phyloP scores from a whole-genome alignment of 192 early-diverging fungal species.

The Rhizophagus sp. region DNA sequence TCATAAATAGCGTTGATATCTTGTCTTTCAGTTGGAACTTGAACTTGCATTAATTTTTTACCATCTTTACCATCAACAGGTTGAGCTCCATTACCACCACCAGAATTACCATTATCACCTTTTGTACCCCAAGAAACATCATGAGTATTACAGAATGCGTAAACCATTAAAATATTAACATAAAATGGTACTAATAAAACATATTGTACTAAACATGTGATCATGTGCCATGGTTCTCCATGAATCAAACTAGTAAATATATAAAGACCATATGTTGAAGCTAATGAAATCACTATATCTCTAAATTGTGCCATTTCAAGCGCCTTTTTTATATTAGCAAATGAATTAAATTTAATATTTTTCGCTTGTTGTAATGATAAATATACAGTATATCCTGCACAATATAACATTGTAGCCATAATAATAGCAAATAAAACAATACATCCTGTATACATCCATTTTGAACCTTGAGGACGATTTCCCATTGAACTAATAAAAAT shows the following conservation, averaged over 20 bases:
- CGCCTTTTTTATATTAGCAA: constrained; percentile 35
- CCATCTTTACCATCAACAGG: constrained; percentile 69
- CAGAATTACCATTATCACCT: constrained; percentile 68
- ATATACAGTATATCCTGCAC: constrained; percentile 63
- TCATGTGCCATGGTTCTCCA: constrained; percentile 90
- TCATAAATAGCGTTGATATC: constrained; percentile 88
- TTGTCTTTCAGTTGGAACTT: constrained; percentile 70
- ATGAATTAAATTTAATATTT: constrained; percentile 34
- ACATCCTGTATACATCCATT: constrained; percentile 66
- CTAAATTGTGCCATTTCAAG: constrained; percentile 53
- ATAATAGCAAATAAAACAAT: constrained; percentile 78
- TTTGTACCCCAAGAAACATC: constrained; percentile 97
- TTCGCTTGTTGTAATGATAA: constrained; percentile 42
- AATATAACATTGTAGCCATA: constrained; percentile 83
- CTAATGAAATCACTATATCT: constrained; percentile 79
- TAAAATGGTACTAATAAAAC: constrained; percentile 84
- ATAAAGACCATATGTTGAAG: constrained; percentile 83
- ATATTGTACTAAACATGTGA: constrained; percentile 87
- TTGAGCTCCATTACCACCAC: constrained; percentile 73
- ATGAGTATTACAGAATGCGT: constrained; percentile 93
- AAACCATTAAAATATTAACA: constrained; percentile 91
- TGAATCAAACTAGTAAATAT: constrained; percentile 73
- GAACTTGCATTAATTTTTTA: constrained; percentile 66
- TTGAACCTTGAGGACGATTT: constrained; percentile 90
- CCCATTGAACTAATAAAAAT: constrained; percentile 87